These are phyloP conservation scores for Aspergillaceae sp. DNA, from an alignment of 2,329 filamentous ascomycete genomes.

Conservation along the genomic window DNA sequence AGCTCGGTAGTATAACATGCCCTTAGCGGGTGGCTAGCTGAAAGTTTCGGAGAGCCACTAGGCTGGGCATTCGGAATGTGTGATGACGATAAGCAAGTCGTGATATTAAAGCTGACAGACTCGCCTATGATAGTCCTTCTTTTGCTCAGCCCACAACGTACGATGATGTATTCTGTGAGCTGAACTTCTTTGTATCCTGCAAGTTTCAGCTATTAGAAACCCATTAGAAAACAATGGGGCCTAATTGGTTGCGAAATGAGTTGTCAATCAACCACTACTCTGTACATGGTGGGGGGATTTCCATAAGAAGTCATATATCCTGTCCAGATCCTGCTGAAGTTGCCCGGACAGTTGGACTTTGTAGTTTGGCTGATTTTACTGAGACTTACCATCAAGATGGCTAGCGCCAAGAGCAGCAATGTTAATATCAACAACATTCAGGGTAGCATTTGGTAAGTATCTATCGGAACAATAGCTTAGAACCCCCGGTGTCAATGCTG, in stretches of 20 bases:
- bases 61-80: neutral
- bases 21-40: neutral
- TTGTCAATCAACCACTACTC: neutral
- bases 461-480: neutral
- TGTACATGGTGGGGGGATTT: neutral
- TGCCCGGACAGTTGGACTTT: neutral
- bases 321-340: neutral
- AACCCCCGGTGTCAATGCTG: neutral
- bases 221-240: neutral
- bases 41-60: neutral
- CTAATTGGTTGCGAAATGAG: neutral
- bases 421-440: conserved; percentile 8
- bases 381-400: conserved; percentile 1
- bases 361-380: neutral
- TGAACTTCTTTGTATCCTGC: neutral
- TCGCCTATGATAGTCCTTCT: neutral
- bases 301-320: neutral
- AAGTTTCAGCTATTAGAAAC: neutral
- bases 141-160: neutral
- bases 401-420: neutral
- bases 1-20: neutral
- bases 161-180: neutral
- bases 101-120: neutral
- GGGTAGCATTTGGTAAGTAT: conserved; percentile 8
- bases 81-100: neutral